These are phyloP conservation scores for Solanum appendiculatum DNA, from an alignment of 257 asterid species.

Conservation along the genomic window DNA sequence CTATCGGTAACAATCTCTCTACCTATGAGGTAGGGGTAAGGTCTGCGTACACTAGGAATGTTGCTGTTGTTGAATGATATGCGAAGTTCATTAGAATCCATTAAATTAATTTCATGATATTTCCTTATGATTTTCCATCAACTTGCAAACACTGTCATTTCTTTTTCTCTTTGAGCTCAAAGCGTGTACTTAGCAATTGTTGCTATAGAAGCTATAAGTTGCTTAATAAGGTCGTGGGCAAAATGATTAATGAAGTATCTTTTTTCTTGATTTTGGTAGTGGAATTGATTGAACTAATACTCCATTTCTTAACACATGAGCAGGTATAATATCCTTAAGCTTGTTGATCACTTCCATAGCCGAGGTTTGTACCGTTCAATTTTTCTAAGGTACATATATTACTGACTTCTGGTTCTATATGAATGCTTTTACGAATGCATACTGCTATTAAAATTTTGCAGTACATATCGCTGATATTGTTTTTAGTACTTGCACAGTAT, in stretches of 20 bases:
- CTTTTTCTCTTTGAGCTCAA: not conserved
- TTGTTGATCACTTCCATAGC: slow-evolving; percentile 67
- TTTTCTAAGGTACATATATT: slow-evolving; percentile 46
- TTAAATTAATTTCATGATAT: not conserved
- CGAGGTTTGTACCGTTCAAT: slow-evolving; percentile 81
- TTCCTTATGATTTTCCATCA: not conserved
- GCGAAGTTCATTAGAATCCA: not conserved
- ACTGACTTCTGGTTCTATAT: not conserved
- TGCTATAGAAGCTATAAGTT: not conserved
- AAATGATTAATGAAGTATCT: not conserved
- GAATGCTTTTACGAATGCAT: not conserved
- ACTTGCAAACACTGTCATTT: not conserved
- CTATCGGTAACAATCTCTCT: not conserved
- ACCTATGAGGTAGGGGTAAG: not conserved
- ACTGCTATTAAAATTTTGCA: not conserved
- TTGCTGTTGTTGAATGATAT: not conserved
- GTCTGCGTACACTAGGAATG: not conserved
- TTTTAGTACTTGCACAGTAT: slow-evolving; percentile 36
- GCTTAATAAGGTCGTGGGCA: not conserved
- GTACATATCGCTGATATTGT: not conserved
- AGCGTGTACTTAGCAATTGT: not conserved
- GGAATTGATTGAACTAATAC: not conserved
- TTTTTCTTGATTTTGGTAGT: not conserved
- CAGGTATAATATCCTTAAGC: slow-evolving; percentile 71
- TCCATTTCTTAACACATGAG: not conserved